Evolutionary conservation across 768 basidiomycete genomes (phyloP), one percentile per base, ranked within the genome.

Genomic region (Macrolepiota fuliginosa): DNA sequence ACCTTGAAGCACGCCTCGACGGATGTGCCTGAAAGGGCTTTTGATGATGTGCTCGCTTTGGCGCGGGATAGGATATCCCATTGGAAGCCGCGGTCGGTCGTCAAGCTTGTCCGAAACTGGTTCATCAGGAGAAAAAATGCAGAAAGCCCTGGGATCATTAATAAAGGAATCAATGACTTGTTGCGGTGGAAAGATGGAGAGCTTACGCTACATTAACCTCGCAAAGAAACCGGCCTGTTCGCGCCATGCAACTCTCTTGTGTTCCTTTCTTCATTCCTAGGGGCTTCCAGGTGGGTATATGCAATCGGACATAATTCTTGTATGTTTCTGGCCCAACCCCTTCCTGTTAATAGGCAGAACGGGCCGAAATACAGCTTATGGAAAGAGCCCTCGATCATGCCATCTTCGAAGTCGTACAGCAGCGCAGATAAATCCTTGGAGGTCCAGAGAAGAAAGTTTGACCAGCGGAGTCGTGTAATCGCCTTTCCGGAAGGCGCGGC

Each of bases 81-180:
- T 74, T 96, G 92, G 72, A 94, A 88, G 74, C 92, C 87, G 53
- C 92, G 85, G 2, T 82, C 80, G 0, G 79, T 87, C 11, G 79
- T 92, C 91, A 9, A 97, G 85, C 74, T 94, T 95, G 74, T 95
- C 95, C 42, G 89, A 92, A 11, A 89, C 85, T 1, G 94, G 78
- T 67, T 94, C 92, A 65, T 97, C 94, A 0, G 94, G 94, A 22
- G 90, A 93, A 77, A 96, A 96, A 62, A 96, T 91, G 40, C 94
- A 83, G 82, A 95, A 95, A 0, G 81, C 79, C 19, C 74, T 79
- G 1, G 90, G 90, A 71, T 97, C 94, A 56, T 86, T 88, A 59
- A 7, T 11, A 15, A 32, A n/a, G 17, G 17, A 10, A 7, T 59
- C 9, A 22, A 40, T 32, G 12, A 47, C 15, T 9, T 15, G 24